Base-by-base conservation (phyloP, 805 yeast species). In the Wickerhamiella azymoides region DNA sequence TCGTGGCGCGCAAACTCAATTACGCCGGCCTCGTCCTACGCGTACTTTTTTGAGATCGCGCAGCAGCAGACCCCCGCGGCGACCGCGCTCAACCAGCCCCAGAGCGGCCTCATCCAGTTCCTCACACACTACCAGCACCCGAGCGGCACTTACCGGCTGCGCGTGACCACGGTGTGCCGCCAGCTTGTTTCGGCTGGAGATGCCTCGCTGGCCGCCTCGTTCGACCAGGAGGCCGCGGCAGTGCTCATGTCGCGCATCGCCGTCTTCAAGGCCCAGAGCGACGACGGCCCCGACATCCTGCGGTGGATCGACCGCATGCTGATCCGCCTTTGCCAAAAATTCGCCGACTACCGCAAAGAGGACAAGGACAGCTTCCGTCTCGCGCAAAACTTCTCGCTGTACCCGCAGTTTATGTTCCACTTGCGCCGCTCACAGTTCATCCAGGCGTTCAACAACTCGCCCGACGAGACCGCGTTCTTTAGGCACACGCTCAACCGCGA, bases 221-320 rank as follows among this genome's bases (percentile, higher is more conserved):
- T 92, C 62, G 99, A 92, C 66, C 97, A 92, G 70, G 97, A 92
- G 65, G 95, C 96, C 10, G 96, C 98, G 2, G 94, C 96, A 13
- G 96, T 88, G 1, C 68, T 88, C 49, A 80, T 89, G 79, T 81
- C 96, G 1, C 73, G 97, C 60, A 74, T 89, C 46, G 92, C 96
- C 10, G 86, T 89, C 39, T 80, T 74, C 71, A 86, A 86, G 62
- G 74, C 79, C 17, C 75, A 74, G 52, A 74, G 81, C 21, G 95
- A 86, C 57, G 94, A 85, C 57, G 92, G 92, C 37, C 88, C 93
- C 33, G 97, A 89, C 61, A 83, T 89, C 18, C 73, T 88, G 58
- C 72, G 94, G 63, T 89, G 96, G 96, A 79, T 85, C 50, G 98
- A 92, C 67, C 78, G 94, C 55, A 82, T 84, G 67, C 71, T 92